These are phyloP conservation scores for Iris macrosiphon DNA, from an alignment of 106 monocot genomes.

Conservation along the genomic window DNA sequence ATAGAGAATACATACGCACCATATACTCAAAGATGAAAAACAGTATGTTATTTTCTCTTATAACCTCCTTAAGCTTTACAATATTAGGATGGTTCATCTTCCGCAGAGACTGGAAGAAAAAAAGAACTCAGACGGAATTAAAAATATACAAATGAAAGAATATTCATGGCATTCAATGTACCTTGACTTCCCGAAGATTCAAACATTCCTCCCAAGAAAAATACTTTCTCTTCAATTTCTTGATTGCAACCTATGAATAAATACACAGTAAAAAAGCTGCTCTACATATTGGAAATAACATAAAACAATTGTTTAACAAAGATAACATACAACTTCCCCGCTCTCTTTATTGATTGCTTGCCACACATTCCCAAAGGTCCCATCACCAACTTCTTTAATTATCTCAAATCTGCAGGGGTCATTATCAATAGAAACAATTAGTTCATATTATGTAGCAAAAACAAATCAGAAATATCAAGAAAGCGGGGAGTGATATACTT, in stretches of 20 bases:
- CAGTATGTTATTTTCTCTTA: slow-evolving; percentile 73
- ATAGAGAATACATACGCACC: slow-evolving; percentile 29
- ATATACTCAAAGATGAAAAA: slow-evolving; percentile 93
- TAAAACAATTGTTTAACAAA: neutral
- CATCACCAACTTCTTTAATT: slow-evolving; percentile 75
- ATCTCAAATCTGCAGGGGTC: slow-evolving; percentile 60
- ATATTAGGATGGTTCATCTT: slow-evolving; percentile 92
- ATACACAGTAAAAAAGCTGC: neutral
- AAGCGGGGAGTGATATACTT: neutral
- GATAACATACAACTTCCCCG: slow-evolving; percentile 31
- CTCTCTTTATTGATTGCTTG: slow-evolving; percentile 44
- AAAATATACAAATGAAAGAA: neutral
- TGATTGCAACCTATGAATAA: slow-evolving; percentile 58
- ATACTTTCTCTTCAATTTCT: slow-evolving; percentile 75
- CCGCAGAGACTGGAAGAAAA: slow-evolving; percentile 51
- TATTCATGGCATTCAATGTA: slow-evolving; percentile 1
- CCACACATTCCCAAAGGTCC: slow-evolving; percentile 69
- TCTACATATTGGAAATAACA: neutral
- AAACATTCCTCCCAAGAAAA: slow-evolving; percentile 76
- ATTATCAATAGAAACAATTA: neutral
- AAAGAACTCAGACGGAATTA: neutral
- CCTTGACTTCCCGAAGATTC: slow-evolving; percentile 71
- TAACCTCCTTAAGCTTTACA: slow-evolving; percentile 90
- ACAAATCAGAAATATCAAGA: too few species aligned
- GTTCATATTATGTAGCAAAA: neutral